phyloP scores from a whole-genome alignment of 371 early-diverging fungal genomes.

The Actinomortierella ambigua region DNA sequence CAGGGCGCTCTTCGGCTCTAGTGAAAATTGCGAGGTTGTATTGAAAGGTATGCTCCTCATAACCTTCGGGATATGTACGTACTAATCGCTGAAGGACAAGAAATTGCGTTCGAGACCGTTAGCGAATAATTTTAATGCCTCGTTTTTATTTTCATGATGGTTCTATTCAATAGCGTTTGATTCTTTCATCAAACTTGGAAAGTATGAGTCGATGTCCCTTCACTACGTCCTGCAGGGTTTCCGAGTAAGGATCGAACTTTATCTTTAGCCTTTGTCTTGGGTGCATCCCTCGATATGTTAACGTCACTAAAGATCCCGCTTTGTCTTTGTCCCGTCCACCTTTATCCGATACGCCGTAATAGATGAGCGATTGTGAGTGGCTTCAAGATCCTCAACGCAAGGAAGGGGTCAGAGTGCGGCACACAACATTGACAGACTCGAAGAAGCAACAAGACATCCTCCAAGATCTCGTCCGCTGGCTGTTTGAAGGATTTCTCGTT shows the following conservation, averaged over 20 bases:
- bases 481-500: conserved; percentile 61
- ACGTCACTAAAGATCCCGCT: no score
- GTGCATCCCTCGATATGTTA: background rate
- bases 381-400: conserved; percentile 36
- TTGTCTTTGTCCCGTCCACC: conserved; percentile 1
- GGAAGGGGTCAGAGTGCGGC: conserved; percentile 2
- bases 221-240: conserved; percentile 63
- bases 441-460: conserved; percentile 58
- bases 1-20: conserved; percentile 55
- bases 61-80: no score
- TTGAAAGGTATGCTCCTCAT: conserved; percentile 55
- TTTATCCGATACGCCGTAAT: background rate
- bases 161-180: no score
- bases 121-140: background rate
- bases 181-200: conserved; percentile 55
- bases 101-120: no score
- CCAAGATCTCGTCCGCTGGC: conserved; percentile 67
- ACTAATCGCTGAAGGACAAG: no score
- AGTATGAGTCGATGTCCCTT: conserved; percentile 64
- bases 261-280: conserved; percentile 7
- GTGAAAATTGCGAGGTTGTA: conserved; percentile 51
- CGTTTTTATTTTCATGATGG: background rate
- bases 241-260: conserved; percentile 46
- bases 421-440: conserved; percentile 47
- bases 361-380: conserved; percentile 50